Evolutionary conservation across 2,329 filamentous ascomycete species (phyloP).

Genomic region (Colletotrichum magnum): DNA sequence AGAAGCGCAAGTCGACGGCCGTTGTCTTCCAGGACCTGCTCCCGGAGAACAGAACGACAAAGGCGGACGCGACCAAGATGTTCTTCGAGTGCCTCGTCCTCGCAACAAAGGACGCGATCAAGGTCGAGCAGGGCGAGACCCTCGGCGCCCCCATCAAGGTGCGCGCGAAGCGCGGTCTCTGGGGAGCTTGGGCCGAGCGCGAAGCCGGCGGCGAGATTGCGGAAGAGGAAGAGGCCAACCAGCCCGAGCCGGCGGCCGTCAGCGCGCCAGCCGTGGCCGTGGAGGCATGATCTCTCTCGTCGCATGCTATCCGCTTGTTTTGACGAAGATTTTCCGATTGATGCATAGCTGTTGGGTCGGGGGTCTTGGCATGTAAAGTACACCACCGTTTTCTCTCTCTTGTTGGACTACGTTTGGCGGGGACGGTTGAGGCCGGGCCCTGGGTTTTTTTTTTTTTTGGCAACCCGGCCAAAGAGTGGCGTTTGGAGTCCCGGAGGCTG

Average conservation of each 20-base stretch:
- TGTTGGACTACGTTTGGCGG: slow-evolving; percentile 36
- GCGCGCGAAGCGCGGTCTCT: slow-evolving; percentile 92
- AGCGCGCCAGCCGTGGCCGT: slow-evolving; percentile 51
- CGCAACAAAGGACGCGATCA: slow-evolving; percentile 97
- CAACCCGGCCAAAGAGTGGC: slow-evolving; percentile 41
- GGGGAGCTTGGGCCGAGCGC: slow-evolving; percentile 94
- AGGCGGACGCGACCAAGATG: slow-evolving; percentile 97
- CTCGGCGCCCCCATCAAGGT: slow-evolving; percentile 88
- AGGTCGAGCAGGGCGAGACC: slow-evolving; percentile 87
- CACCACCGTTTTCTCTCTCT: slow-evolving; percentile 33
- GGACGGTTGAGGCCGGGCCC: slow-evolving; percentile 21
- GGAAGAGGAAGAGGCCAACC: slow-evolving; percentile 59
- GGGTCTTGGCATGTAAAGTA: slow-evolving; percentile 39
- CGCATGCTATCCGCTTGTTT: slow-evolving; percentile 12
- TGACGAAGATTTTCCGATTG: slow-evolving; percentile 35
- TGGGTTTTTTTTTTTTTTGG: slow-evolving; percentile 19
- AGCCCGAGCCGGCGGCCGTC: slow-evolving; percentile 49
- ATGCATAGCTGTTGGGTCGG: slow-evolving; percentile 39
- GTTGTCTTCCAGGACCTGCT: slow-evolving; percentile 94
- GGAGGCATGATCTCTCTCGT: slow-evolving; percentile 47
- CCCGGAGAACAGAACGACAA: slow-evolving; percentile 83
- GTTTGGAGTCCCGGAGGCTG: slow-evolving; percentile 42
- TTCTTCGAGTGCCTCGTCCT: slow-evolving; percentile 98
- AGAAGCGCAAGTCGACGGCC: slow-evolving; percentile 80
- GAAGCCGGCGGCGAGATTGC: slow-evolving; percentile 76